Percentiles rank a stretch among this genome's conserved stretches.
These are phyloP conservation scores for Trametopsis cervina DNA, from an alignment of 768 basidiomycete species.

Conservation along the genomic window DNA sequence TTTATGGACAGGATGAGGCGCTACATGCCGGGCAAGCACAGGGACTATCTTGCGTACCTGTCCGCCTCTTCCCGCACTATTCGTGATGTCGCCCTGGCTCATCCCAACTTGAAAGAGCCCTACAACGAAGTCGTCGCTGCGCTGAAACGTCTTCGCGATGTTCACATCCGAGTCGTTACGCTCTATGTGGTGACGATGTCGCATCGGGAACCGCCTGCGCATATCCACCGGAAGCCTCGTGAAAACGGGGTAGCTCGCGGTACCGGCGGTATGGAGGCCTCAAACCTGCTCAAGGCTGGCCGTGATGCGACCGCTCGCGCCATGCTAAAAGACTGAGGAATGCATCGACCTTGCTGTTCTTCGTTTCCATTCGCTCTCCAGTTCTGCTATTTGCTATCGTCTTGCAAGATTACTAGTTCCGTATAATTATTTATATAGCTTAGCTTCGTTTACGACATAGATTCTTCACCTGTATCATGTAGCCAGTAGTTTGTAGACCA, in stretches of 20 bases:
- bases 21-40: constrained; percentile 94
- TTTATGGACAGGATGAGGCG: constrained; percentile 93
- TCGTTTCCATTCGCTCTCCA: background rate
- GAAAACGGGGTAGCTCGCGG: constrained; percentile 55
- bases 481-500: background rate
- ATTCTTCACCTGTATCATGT: background rate
- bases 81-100: constrained; percentile 51
- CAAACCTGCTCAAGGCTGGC: constrained; percentile 78
- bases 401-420: background rate
- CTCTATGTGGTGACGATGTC: constrained; percentile 87
- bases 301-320: constrained; percentile 80
- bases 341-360: background rate
- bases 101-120: constrained; percentile 54
- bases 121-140: constrained; percentile 78
- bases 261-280: constrained; percentile 85
- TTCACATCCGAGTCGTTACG: constrained; percentile 85
- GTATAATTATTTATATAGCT: constrained; percentile 1
- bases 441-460: too few relatives aligned
- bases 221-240: constrained; percentile 6
- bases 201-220: constrained; percentile 45
- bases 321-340: constrained; percentile 30
- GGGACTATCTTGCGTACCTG: constrained; percentile 73
- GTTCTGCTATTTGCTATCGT: constrained; percentile 1
- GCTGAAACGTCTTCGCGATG: constrained; percentile 77
- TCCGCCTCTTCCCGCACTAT: constrained; percentile 51